A percentile compares a stretch with the other conserved stretches of the same genome.
These are phyloP conservation scores for Steccherinum ochraceum DNA, from an alignment of 768 basidiomycete genomes.

Conservation along the genomic window DNA sequence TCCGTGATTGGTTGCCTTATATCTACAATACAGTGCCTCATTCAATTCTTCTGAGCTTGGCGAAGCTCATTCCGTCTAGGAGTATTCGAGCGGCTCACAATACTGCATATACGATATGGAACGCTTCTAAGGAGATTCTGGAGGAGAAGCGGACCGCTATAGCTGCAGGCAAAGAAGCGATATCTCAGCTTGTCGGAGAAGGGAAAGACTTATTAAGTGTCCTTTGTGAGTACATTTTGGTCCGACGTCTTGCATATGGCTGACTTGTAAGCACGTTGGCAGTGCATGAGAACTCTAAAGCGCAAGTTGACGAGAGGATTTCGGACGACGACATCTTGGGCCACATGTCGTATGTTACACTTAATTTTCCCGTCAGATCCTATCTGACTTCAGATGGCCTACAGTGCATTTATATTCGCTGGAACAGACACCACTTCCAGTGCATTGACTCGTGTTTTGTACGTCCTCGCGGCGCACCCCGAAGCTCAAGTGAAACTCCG, in stretches of 20 bases:
- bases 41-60: neutral
- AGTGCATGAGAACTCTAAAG: constrained; percentile 4
- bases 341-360: constrained; percentile 26
- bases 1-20: constrained; percentile 2
- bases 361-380: neutral
- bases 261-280: neutral
- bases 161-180: constrained; percentile 8
- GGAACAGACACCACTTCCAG: constrained; percentile 40
- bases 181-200: constrained; percentile 6
- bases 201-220: constrained; percentile 15
- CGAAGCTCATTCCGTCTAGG: constrained; percentile 3
- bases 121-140: constrained; percentile 5
- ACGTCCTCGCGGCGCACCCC: constrained; percentile 28
- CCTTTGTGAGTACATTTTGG: constrained; percentile 1
- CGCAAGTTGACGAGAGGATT: neutral
- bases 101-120: constrained; percentile 3
- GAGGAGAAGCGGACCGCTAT: constrained; percentile 6
- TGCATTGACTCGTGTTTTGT: constrained; percentile 31
- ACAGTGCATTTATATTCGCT: constrained; percentile 33
- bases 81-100: neutral
- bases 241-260: neutral
- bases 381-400: neutral
- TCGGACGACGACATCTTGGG: constrained; percentile 30
- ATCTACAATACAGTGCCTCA: neutral
- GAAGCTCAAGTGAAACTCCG: constrained; percentile 35